Conservation (phyloP, 345 rosid genomes). For the Syzygium aromaticum region DNA sequence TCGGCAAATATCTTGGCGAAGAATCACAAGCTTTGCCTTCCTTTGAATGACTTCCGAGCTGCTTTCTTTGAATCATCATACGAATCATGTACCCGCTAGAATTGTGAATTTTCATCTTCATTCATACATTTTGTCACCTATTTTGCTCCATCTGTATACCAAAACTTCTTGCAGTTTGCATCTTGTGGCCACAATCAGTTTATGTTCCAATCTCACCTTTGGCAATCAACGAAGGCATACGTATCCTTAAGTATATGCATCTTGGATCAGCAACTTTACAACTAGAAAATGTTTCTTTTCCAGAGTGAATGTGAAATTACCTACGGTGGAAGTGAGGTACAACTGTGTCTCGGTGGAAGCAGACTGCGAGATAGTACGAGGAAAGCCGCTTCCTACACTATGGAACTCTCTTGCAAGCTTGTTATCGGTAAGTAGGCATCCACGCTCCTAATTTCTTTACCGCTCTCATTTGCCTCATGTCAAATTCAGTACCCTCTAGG, state of each 20-base stretch:
- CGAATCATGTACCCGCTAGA: background rate
- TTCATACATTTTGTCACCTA: background rate
- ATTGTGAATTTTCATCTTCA: background rate
- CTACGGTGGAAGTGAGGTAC: constrained; percentile 60
- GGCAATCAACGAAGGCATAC: background rate
- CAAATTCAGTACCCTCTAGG: background rate
- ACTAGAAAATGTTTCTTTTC: background rate
- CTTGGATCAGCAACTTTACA: background rate
- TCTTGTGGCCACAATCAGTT: background rate
- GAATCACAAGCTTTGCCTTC: background rate
- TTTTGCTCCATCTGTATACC: background rate
- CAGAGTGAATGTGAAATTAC: constrained; percentile 56
- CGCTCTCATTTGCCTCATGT: background rate
- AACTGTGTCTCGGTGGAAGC: constrained; percentile 46
- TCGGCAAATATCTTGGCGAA: background rate
- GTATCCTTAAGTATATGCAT: background rate
- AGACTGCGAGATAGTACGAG: constrained; percentile 52
- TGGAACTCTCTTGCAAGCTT: constrained; percentile 45
- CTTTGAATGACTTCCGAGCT: background rate
- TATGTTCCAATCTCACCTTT: background rate
- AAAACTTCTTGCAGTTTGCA: background rate
- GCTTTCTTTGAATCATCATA: background rate
- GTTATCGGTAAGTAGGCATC: constrained; percentile 33
- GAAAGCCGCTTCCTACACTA: constrained; percentile 76
- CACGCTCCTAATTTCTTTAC: background rate